Conservation (phyloP, 148 eudicot species). For the Fallopia convolvulus region DNA sequence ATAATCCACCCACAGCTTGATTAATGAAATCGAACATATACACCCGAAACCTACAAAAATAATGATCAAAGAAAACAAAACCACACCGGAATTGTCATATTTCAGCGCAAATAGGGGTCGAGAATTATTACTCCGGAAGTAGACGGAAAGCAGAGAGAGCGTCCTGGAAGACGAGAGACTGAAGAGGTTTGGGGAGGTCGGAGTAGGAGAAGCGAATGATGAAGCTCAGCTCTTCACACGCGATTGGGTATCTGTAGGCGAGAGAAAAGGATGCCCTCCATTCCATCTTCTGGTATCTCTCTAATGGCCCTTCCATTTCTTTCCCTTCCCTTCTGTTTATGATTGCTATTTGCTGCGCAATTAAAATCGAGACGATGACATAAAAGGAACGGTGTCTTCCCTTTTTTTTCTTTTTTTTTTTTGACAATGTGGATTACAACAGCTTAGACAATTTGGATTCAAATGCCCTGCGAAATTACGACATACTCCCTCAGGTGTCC, state of each 20-base stretch:
- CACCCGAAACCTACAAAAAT: not conserved
- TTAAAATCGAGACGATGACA: not conserved
- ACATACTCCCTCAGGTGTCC: too few species aligned
- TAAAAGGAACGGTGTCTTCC: too few species aligned
- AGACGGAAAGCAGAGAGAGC: slow-evolving; percentile 59
- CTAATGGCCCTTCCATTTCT: slow-evolving; percentile 13
- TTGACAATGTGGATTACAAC: too few species aligned
- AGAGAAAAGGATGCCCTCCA: slow-evolving; percentile 36
- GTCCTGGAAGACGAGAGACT: slow-evolving; percentile 58
- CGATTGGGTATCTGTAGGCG: slow-evolving; percentile 36
- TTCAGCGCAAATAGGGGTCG: not conserved
- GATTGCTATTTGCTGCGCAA: not conserved
- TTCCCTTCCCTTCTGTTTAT: not conserved
- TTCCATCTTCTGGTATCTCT: slow-evolving; percentile 46
- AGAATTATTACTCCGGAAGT: slow-evolving; percentile 61
- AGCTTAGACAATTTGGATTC: too few species aligned
- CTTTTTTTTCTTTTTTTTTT: too few species aligned
- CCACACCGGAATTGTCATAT: not conserved
- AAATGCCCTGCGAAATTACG: too few species aligned
- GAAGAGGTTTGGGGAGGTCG: slow-evolving; percentile 57
- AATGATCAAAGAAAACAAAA: not conserved
- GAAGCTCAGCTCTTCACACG: slow-evolving; percentile 54
- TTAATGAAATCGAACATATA: too few species aligned
- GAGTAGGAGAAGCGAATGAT: slow-evolving; percentile 48
- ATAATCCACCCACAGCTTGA: not conserved